phyloP scores from a whole-genome alignment of 139 green algal species.

The Asterochloris erici region DNA sequence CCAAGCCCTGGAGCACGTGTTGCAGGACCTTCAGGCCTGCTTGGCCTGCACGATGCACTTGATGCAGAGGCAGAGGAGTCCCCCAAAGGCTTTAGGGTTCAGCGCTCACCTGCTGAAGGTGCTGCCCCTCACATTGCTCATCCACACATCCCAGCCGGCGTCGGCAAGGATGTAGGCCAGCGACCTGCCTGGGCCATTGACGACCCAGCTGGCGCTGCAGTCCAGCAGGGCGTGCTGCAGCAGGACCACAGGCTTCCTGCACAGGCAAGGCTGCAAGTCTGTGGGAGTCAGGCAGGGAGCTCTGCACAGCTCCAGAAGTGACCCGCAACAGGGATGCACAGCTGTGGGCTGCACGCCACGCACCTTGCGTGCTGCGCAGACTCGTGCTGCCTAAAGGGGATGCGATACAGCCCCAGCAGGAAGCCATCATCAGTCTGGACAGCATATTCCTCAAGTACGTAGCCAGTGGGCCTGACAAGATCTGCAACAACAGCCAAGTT shows the following conservation, averaged over 20 bases:
- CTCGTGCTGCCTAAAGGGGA: conserved; percentile 34
- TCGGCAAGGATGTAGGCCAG: conserved; percentile 83
- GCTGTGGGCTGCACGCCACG: neutral
- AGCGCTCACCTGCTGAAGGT: conserved; percentile 43
- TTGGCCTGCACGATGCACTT: too few relatives aligned
- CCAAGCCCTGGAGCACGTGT: too few relatives aligned
- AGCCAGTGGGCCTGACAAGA: conserved; percentile 44
- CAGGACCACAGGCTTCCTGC: conserved; percentile 53
- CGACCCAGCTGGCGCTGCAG: conserved; percentile 57
- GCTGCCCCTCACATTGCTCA: conserved; percentile 54
- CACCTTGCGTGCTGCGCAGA: conserved; percentile 6
- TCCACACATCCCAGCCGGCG: conserved; percentile 40
- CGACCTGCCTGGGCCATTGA: conserved; percentile 57
- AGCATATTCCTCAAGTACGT: conserved; percentile 53
- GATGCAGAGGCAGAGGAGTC: too few relatives aligned
- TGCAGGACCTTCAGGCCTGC: too few relatives aligned
- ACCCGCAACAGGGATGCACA: too few relatives aligned
- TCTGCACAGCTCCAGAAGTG: too few relatives aligned
- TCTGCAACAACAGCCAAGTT: conserved; percentile 19
- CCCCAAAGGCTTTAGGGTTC: too few relatives aligned
- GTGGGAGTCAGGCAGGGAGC: neutral
- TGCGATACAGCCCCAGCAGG: conserved; percentile 56
- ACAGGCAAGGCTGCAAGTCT: neutral
- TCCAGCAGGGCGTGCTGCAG: conserved; percentile 81
- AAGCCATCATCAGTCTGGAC: conserved; percentile 58